phyloP scores from a whole-genome alignment of 148 eudicot species.

The Selenicereus undatus region DNA sequence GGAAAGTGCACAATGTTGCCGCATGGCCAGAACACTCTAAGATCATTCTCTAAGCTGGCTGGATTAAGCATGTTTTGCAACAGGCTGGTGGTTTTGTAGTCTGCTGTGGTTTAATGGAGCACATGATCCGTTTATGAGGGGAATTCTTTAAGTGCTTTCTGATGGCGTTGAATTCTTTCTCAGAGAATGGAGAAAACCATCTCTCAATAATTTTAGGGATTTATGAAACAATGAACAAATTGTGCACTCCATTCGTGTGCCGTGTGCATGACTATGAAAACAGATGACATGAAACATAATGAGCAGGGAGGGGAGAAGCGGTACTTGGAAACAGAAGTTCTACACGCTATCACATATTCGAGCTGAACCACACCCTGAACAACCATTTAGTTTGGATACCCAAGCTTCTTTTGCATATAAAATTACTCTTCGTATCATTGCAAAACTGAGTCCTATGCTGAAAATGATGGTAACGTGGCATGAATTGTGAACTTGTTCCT shows the following conservation, averaged over 20 bases:
- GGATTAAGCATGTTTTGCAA: neutral
- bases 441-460: neutral
- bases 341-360: neutral
- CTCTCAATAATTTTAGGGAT: too few species aligned
- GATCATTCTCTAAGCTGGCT: neutral
- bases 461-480: neutral
- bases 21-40: neutral
- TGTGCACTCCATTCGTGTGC: too few species aligned
- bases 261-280: neutral
- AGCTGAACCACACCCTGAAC: neutral
- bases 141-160: neutral
- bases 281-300: neutral
- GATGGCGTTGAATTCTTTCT: neutral
- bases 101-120: neutral
- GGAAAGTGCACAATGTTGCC: neutral
- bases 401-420: too few species aligned
- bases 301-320: neutral
- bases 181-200: too few species aligned
- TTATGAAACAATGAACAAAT: too few species aligned
- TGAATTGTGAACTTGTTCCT: neutral
- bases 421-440: neutral
- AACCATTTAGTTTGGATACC: neutral
- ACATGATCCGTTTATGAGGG: neutral
- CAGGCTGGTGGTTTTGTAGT: neutral
- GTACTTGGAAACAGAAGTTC: neutral